These are phyloP conservation scores for Irpex sp. DNA, from an alignment of 1,284 basidiomycete species.

Conservation along the genomic window DNA sequence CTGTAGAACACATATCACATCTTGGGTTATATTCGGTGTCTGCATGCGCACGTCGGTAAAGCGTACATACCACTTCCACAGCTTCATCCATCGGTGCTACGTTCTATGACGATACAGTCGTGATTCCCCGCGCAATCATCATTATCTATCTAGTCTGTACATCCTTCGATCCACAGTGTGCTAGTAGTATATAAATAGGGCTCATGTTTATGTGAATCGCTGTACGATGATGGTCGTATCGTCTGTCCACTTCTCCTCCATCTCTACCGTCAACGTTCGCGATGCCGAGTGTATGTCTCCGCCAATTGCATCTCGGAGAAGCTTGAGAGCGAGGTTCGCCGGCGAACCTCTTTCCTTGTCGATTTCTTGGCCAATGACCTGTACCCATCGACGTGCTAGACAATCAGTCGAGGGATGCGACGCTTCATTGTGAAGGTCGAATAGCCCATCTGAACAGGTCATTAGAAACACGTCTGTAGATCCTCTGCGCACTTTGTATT, in stretches of 20 bases:
- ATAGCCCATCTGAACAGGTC: constrained; percentile 56
- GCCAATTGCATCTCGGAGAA: constrained; percentile 57
- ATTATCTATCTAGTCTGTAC: background rate
- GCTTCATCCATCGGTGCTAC: background rate
- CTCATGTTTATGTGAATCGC: constrained; percentile 23
- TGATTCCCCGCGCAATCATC: background rate
- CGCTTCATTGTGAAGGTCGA: constrained; percentile 45
- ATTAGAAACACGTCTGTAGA: constrained; percentile 33
- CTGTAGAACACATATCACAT: background rate
- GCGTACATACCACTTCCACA: background rate
- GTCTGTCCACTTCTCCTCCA: constrained; percentile 64
- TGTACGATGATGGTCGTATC: constrained; percentile 62
- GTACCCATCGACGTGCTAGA: constrained; percentile 39
- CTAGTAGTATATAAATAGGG: background rate
- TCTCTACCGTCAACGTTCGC: constrained; percentile 59
- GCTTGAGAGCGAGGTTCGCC: constrained; percentile 44
- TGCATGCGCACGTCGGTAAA: background rate
- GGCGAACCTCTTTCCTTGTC: constrained; percentile 8
- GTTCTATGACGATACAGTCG: background rate
- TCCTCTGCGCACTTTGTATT: constrained; percentile 3
- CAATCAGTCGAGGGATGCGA: constrained; percentile 21
- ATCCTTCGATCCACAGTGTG: background rate
- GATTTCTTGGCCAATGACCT: constrained; percentile 29
- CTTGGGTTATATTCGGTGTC: background rate
- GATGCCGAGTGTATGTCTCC: constrained; percentile 49